Base-by-base conservation (phyloP, 305 asterid species). In the Withania somnifera region DNA sequence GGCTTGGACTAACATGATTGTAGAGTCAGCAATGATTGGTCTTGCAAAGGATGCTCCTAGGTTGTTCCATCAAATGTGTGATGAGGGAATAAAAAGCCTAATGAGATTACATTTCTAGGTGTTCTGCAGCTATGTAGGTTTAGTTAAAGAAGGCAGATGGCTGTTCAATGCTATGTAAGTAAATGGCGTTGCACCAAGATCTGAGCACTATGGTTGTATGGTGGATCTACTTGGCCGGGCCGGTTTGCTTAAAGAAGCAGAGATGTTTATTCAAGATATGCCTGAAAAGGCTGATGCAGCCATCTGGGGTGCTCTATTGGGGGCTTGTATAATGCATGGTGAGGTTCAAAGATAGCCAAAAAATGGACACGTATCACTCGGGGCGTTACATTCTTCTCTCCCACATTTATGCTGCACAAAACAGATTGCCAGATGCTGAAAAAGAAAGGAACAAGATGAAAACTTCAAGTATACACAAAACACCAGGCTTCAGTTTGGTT, bases 201-300 rank as follows among this genome's bases (percentile, higher is more conserved):
- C 24, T 45, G 85, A 83, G 82, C 85, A 83, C 3, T 83, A 50
- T 77, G 82, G 85, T 4, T 77, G 85, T 75, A 77, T 83, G 82
- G 85, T 83, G 19, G 85, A 83, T 83, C 75, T 83, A 58, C 82
- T 83, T 0, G 83, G 85, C 1, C 45, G 85, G 5, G 83, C 85
- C 3, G 85, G 85, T 63, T 53, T 77, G 69, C 32, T 83, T 36
- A 54, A 63, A 15, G 85, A 83, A 50, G 85, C 85, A 51, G 85
- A 83, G 73, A 83, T 20, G 50, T 64, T 83, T 60, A 78, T 83
- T 77, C 82, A 50, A 14, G 50, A 78, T 20, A 26, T 77, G 60
- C 79, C 85, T 3, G 79, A 22, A 45, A 38, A 28, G 11, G 69
- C 82, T 50, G 79, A 38, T 36, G 79, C 67, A 47, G 61, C 30